Conservation (phyloP, 2,329 filamentous ascomycete genomes). For the Diplodia scrobiculata region DNA sequence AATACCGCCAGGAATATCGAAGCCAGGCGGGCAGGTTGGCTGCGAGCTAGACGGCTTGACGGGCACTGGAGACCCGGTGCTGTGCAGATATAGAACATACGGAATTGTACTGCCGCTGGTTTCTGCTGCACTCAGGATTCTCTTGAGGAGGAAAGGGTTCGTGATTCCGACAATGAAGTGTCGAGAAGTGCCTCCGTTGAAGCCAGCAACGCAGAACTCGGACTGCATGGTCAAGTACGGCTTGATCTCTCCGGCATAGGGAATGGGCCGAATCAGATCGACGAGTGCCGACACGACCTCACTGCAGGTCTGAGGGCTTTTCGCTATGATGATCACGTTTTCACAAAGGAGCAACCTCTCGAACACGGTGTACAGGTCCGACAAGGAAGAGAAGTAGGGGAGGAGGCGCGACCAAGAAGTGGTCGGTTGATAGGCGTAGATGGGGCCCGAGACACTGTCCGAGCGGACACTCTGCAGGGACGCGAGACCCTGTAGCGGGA, state of each 20-base stretch:
- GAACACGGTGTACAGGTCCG: constrained; percentile 46
- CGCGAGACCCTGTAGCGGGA: constrained; percentile 45
- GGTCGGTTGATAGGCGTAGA: constrained; percentile 47
- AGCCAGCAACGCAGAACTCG: constrained; percentile 45
- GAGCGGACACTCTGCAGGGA: constrained; percentile 33
- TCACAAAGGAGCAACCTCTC: constrained; percentile 49
- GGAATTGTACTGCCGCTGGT: constrained; percentile 40
- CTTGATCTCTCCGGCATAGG: constrained; percentile 46
- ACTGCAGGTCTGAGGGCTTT: constrained; percentile 47
- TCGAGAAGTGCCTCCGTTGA: constrained; percentile 45
- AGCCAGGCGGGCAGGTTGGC: constrained; percentile 37
- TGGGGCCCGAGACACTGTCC: constrained; percentile 32
- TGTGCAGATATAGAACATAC: constrained; percentile 46
- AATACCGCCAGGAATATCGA: constrained; percentile 47
- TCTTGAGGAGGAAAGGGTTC: constrained; percentile 48
- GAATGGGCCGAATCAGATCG: constrained; percentile 46
- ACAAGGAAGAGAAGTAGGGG: constrained; percentile 46
- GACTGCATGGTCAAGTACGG: constrained; percentile 51
- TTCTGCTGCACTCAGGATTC: constrained; percentile 43
- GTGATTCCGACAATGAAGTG: constrained; percentile 48
- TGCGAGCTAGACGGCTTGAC: constrained; percentile 44
- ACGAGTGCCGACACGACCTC: constrained; percentile 46
- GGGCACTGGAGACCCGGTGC: constrained; percentile 42
- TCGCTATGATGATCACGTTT: constrained; percentile 46
- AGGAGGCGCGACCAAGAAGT: constrained; percentile 46